Percentiles rank a stretch among this genome's conserved stretches.
Evolutionary conservation across 495 filamentous ascomycete species (phyloP).

Genomic region (Aspergillus panamensis): DNA sequence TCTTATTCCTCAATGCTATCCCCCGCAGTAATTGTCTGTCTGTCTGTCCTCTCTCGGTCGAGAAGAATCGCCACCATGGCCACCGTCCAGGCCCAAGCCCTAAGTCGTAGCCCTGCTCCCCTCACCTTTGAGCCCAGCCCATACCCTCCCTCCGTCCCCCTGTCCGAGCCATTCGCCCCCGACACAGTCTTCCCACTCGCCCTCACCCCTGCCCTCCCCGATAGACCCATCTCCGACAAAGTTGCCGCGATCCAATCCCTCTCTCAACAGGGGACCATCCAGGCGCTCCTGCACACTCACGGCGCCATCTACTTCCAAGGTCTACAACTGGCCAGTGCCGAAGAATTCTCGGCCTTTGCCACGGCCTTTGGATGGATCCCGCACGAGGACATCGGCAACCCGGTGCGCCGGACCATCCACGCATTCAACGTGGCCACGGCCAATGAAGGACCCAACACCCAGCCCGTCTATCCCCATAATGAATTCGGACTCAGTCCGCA

Average conservation of each 20-base stretch:
- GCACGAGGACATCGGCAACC: slow-evolving; percentile 6
- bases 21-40: neutral
- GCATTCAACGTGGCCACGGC: slow-evolving; percentile 5
- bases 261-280: neutral
- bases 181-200: slow-evolving; percentile 4
- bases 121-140: neutral
- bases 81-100: neutral
- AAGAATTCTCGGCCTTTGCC: slow-evolving; percentile 4
- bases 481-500: slow-evolving; percentile 7
- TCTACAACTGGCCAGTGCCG: neutral
- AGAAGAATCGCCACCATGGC: neutral
- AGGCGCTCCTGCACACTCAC: neutral
- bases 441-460: slow-evolving; percentile 7
- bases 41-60: neutral
- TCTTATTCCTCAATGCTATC: neutral
- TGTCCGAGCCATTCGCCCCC: slow-evolving; percentile 1
- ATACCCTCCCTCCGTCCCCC: neutral
- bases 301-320: slow-evolving; percentile 5
- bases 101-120: no score
- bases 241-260: slow-evolving; percentile 3
- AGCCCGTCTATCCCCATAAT: slow-evolving; percentile 8
- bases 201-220: neutral
- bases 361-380: neutral
- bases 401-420: neutral
- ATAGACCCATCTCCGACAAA: neutral